These are phyloP conservation scores for Bipolaris sorokiniana DNA, from an alignment of 2,329 filamentous ascomycete species.

Conservation along the genomic window DNA sequence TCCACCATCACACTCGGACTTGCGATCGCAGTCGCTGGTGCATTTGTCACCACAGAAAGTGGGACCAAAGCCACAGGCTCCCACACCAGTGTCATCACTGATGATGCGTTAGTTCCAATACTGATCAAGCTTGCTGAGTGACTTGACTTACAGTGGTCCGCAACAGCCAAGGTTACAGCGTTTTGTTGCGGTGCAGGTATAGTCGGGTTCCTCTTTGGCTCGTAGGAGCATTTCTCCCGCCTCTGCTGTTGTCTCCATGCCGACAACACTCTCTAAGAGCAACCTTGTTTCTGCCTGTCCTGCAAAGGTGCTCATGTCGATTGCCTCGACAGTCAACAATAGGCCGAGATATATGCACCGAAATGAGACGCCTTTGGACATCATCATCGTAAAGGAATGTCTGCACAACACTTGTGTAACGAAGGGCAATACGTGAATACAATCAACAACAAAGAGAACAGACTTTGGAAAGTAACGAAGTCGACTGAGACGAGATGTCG, in stretches of 20 bases:
- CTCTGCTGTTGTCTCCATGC: conserved; percentile 3
- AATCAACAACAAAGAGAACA: no score
- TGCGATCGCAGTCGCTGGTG: no score
- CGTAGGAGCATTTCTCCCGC: conserved; percentile 5
- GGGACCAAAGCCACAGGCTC: no score
- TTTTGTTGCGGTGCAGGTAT: neutral
- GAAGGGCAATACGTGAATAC: no score
- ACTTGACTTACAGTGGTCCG: neutral
- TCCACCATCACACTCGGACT: no score
- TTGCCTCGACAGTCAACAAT: neutral
- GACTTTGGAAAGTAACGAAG: no score
- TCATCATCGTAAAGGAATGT: no score
- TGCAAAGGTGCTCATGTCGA: conserved; percentile 4
- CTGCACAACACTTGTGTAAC: no score
- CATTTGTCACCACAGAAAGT: no score
- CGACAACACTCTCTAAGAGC: conserved; percentile 5
- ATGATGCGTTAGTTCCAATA: neutral
- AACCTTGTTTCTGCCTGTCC: conserved; percentile 6
- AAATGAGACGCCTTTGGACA: no score
- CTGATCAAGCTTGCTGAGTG: neutral
- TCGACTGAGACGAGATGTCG: no score
- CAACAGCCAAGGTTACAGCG: neutral
- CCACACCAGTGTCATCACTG: neutral
- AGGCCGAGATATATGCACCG: neutral
- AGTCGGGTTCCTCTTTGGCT: neutral